A percentile compares a stretch with the other conserved stretches of the same genome.
These are phyloP conservation scores for Fusarium musae DNA, from an alignment of 2,329 filamentous ascomycete genomes.

Conservation along the genomic window DNA sequence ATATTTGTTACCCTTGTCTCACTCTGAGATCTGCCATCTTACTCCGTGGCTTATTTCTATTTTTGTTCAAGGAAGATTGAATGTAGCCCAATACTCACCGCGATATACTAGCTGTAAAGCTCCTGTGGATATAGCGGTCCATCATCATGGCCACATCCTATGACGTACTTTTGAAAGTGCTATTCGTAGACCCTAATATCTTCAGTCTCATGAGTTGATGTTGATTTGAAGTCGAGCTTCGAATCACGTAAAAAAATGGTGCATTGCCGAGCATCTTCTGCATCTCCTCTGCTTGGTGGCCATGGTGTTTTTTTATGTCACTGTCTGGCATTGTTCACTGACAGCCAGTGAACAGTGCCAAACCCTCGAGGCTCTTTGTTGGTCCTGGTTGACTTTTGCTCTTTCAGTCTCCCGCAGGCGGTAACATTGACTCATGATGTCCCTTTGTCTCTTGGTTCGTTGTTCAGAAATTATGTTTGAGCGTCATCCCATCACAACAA, in stretches of 20 bases:
- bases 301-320: too few species aligned
- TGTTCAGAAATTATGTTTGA: neutral
- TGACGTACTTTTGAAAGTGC: neutral
- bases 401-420: too few species aligned
- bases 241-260: too few species aligned
- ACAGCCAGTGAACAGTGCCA: too few species aligned
- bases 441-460: neutral
- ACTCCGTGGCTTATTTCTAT: conserved; percentile 81
- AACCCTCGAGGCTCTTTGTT: neutral
- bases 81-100: conserved; percentile 73
- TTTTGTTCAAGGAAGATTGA: conserved; percentile 73
- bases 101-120: conserved; percentile 60
- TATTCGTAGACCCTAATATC: neutral
- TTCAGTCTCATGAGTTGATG: rapidly evolving
- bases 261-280: too few species aligned
- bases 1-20: conserved; percentile 68
- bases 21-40: conserved; percentile 80
- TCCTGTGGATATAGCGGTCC: conserved; percentile 74
- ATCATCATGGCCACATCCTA: conserved; percentile 70
- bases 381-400: neutral
- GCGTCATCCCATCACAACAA: too few species aligned
- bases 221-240: rapidly evolving
- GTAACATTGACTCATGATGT: neutral
- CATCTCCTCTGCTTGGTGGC: rapidly evolving
- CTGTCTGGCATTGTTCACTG: neutral